A percentile compares a stretch with the other conserved stretches of the same genome.
Evolutionary conservation across 2,329 filamentous ascomycete species (phyloP).

Genomic region (Exophiala sp.): DNA sequence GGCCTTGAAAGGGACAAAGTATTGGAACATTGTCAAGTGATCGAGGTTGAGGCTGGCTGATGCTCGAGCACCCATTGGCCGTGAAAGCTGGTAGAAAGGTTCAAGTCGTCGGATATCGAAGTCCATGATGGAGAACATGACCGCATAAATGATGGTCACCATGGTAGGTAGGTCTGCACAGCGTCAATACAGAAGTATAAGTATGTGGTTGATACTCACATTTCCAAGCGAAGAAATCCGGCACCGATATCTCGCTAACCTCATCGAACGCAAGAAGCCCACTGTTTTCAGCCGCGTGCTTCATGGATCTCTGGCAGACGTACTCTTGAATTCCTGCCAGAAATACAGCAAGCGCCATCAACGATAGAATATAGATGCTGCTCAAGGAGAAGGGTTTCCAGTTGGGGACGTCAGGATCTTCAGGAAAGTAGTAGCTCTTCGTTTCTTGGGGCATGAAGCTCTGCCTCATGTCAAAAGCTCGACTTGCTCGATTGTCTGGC

Average conservation of each 20-base stretch:
- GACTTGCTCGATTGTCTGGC: slow-evolving; percentile 11
- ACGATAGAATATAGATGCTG: slow-evolving; percentile 31
- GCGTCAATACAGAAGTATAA: slow-evolving; percentile 3
- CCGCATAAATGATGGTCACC: slow-evolving; percentile 47
- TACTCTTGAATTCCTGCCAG: slow-evolving; percentile 36
- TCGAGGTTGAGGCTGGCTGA: slow-evolving; percentile 46
- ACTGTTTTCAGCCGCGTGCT: slow-evolving; percentile 36
- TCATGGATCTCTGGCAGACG: slow-evolving; percentile 33
- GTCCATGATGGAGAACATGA: slow-evolving; percentile 49
- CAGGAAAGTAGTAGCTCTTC: slow-evolving; percentile 34
- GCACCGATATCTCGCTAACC: slow-evolving; percentile 30
- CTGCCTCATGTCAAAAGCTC: slow-evolving; percentile 11
- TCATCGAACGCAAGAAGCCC: slow-evolving; percentile 33
- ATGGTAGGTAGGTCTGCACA: slow-evolving; percentile 40
- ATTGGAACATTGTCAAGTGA: slow-evolving; percentile 47
- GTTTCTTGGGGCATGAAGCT: slow-evolving; percentile 28
- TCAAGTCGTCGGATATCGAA: slow-evolving; percentile 51
- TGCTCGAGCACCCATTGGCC: slow-evolving; percentile 33
- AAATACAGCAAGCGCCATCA: slow-evolving; percentile 32
- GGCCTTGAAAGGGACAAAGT: slow-evolving; percentile 46
- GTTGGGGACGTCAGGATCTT: slow-evolving; percentile 35
- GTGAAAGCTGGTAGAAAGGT: slow-evolving; percentile 45
- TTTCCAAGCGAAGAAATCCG: slow-evolving; percentile 37
- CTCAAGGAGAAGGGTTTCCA: slow-evolving; percentile 38
- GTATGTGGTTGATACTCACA: slow-evolving; percentile 21